phyloP scores from a whole-genome alignment of 2,329 filamentous ascomycete genomes.

The Sporothrix globosa region DNA sequence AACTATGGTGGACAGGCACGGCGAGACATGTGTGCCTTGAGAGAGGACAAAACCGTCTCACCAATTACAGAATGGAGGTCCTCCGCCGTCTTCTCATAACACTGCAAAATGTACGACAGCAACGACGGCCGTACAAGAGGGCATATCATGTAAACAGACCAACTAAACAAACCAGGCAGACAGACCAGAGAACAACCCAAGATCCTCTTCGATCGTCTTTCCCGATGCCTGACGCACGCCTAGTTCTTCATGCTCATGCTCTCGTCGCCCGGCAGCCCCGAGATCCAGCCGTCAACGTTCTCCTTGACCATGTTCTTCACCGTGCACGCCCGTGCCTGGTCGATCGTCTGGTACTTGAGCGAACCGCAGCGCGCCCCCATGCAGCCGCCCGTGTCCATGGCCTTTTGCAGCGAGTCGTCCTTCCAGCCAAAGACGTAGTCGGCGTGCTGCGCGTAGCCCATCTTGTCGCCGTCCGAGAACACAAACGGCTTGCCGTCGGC shows the following conservation, averaged over 20 bases:
- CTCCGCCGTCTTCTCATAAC: neutral
- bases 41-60: neutral
- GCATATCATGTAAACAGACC: neutral
- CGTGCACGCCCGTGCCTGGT: slow-evolving; percentile 40
- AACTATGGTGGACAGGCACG: neutral
- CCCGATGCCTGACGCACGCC: neutral
- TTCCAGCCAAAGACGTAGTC: slow-evolving; percentile 50
- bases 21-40: neutral
- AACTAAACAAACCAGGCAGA: too few relatives aligned
- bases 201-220: neutral
- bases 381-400: slow-evolving; percentile 49
- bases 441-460: slow-evolving; percentile 49
- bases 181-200: neutral
- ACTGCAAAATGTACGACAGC: too few relatives aligned
- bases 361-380: slow-evolving; percentile 46
- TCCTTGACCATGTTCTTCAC: slow-evolving; percentile 43
- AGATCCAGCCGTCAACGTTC: slow-evolving; percentile 43
- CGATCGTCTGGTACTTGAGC: slow-evolving; percentile 44
- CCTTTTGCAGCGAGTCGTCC: slow-evolving; percentile 45
- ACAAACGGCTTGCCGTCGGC: slow-evolving; percentile 47
- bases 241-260: slow-evolving; percentile 33
- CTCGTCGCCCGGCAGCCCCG: slow-evolving; percentile 15
- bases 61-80: slow-evolving; percentile 1
- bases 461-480: slow-evolving; percentile 46
- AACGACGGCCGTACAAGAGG: neutral